Conservation (phyloP, 1,284 basidiomycete species). For the Waitea zeae region DNA sequence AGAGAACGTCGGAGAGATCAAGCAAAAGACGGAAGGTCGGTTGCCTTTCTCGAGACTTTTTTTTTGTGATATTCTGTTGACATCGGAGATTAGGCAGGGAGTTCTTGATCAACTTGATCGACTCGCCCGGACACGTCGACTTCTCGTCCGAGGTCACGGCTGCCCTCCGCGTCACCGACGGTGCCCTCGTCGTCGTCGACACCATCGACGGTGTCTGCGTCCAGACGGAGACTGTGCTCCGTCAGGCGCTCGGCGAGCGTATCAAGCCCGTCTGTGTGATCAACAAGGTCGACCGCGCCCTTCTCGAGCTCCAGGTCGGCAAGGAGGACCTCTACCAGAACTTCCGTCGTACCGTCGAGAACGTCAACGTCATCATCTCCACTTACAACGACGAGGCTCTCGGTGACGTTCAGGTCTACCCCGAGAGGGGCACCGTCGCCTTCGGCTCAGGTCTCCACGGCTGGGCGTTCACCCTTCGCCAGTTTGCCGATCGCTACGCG, state of each 20-base stretch:
- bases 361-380: conserved; percentile 97
- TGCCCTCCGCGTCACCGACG: conserved; percentile 98
- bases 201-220: conserved; percentile 99
- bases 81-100: conserved; percentile 49
- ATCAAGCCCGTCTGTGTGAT: conserved; percentile 99
- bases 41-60: conserved; percentile 6
- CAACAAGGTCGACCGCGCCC: conserved; percentile 99
- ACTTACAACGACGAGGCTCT: conserved; percentile 92
- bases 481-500: conserved; percentile 90
- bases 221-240: conserved; percentile 98
- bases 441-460: conserved; percentile 99
- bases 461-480: conserved; percentile 98
- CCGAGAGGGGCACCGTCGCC: conserved; percentile 95
- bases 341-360: conserved; percentile 96
- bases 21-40: conserved; percentile 85
- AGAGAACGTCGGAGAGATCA: conserved; percentile 73
- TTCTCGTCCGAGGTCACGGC: conserved; percentile 99
- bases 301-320: conserved; percentile 94
- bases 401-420: conserved; percentile 98
- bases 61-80: conserved; percentile 8
- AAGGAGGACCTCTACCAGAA: conserved; percentile 98
- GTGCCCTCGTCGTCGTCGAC: conserved; percentile 97
- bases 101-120: conserved; percentile 99
- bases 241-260: conserved; percentile 94
- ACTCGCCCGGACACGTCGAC: conserved; percentile 99